Percentiles rank a stretch among this genome's conserved stretches.
phyloP scores from a whole-genome alignment of 192 early-diverging fungal species.

The Tieghemiomyces parasiticus region DNA sequence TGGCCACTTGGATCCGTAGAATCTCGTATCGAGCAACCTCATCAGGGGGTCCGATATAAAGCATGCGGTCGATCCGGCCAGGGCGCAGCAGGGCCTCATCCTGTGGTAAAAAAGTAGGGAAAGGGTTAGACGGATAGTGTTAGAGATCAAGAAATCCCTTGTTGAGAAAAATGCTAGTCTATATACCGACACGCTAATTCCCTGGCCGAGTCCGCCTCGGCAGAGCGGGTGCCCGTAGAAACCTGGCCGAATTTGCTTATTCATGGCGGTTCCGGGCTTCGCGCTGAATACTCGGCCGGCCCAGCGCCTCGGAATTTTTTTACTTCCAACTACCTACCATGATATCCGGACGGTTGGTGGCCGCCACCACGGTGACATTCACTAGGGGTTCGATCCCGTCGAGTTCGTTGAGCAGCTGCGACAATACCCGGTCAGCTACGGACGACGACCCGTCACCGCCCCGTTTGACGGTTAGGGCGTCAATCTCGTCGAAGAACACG shows the following conservation, averaged over 20 bases:
- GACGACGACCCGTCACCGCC: slow-evolving; percentile 52
- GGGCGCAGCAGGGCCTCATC: slow-evolving; percentile 86
- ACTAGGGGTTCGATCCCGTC: slow-evolving; percentile 93
- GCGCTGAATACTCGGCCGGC: not conserved
- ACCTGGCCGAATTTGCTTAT: not conserved
- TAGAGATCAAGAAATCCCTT: too few species aligned
- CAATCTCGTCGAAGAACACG: slow-evolving; percentile 98
- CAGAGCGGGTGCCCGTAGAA: not conserved
- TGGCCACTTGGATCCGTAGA: slow-evolving; percentile 51
- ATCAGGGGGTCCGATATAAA: slow-evolving; percentile 91
- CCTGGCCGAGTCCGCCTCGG: not conserved
- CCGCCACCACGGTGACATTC: slow-evolving; percentile 93
- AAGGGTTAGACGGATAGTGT: too few species aligned
- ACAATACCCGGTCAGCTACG: slow-evolving; percentile 86
- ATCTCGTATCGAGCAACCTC: slow-evolving; percentile 57
- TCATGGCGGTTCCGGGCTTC: not conserved
- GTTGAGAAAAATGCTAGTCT: not conserved
- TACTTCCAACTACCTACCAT: slow-evolving; percentile 52
- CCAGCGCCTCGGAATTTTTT: not conserved
- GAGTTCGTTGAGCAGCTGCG: slow-evolving; percentile 85
- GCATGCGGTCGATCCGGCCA: slow-evolving; percentile 84
- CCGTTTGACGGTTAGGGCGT: slow-evolving; percentile 81
- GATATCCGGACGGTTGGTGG: slow-evolving; percentile 95
- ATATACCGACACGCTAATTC: not conserved
- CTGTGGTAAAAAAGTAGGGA: too few species aligned